Evolutionary conservation across 768 basidiomycete species (phyloP), one percentile per base, ranked within the genome.

Genomic region (Trametes punicea): DNA sequence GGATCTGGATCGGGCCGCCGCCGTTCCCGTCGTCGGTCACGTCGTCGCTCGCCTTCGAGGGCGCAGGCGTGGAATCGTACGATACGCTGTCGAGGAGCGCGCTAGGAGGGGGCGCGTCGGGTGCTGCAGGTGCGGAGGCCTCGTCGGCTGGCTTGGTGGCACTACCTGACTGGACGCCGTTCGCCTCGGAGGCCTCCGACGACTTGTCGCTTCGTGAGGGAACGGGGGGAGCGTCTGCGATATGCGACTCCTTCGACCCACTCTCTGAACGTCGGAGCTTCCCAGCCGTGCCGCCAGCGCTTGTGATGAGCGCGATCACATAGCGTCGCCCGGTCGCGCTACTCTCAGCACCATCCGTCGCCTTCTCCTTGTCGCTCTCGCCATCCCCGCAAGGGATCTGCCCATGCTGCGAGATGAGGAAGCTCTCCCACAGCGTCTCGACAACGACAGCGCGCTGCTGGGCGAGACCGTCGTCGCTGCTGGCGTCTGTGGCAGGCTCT

Each of bases 401-500:
- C 25, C 57, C 51, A 16, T 58, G 61, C 29, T 58, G 64, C 4
- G 59, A 54, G 41, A 70, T 50, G 20, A 69, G 50, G 64, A 70
- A 71, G 46, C 62, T 62, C 52, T 71, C 69, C 18, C 60, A 59
- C 2, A 59, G 42, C 5, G 70, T 71, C 51, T 71, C 68, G 40
- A 70, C 62, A 51, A 69, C 61, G 27, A 70, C 60, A 2, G 57
- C 64, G 11, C 64, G 63, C 23, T 50, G 57, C 26, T 52, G 38
- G 18, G 41, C 46, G 16, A 36, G 33, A 1, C 26, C 61, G 34
- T 57, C 54, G 36, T 60, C 56, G 40, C 50, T 31, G 30, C 36
- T 40, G 36, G 30, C 15, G 27, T 48, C 49, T 11, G 45, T 21
- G 4, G 40, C 33, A 3, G 41, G 38, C 7, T 57, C 56, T 33